These are phyloP conservation scores for Hordeum vulgare DNA, from an alignment of 176 grass and related monocot species.

Conservation along the genomic window DNA sequence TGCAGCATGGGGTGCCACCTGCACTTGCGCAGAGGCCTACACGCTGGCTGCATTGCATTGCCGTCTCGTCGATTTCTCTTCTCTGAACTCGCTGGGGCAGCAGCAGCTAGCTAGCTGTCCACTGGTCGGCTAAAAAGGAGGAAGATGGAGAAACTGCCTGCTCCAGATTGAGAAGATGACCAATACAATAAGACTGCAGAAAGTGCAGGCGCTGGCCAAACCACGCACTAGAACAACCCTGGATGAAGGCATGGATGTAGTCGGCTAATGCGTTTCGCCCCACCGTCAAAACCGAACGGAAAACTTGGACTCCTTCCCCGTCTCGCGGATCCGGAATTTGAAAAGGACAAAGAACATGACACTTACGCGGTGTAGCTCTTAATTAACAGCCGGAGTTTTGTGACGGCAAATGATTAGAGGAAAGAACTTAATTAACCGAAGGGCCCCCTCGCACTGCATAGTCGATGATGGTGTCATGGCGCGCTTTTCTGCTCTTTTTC, in stretches of 20 bases:
- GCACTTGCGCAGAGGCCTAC: too few species aligned
- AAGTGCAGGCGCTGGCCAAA: background rate
- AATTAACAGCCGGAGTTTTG: background rate
- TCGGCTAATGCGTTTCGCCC: constrained; percentile 33
- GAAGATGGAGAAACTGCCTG: background rate
- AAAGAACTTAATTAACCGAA: background rate
- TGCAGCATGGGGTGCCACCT: background rate
- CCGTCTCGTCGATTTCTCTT: too few species aligned
- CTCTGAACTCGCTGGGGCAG: too few species aligned
- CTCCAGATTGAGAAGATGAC: background rate
- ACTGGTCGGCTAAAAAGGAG: background rate
- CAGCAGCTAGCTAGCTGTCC: too few species aligned
- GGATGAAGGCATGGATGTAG: background rate
- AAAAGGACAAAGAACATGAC: background rate
- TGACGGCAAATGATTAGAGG: background rate
- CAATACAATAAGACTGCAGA: background rate
- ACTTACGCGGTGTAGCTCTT: background rate
- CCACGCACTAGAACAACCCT: background rate
- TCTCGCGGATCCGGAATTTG: background rate
- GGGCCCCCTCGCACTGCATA: too few species aligned
- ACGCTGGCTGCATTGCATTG: too few species aligned
- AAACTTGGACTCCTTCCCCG: constrained; percentile 7
- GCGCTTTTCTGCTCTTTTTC: background rate
- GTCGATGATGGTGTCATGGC: too few species aligned
- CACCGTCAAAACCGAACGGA: background rate